Evolutionary conservation across 2,329 filamentous ascomycete genomes (phyloP).

Genomic region (Monilinia laxa): DNA sequence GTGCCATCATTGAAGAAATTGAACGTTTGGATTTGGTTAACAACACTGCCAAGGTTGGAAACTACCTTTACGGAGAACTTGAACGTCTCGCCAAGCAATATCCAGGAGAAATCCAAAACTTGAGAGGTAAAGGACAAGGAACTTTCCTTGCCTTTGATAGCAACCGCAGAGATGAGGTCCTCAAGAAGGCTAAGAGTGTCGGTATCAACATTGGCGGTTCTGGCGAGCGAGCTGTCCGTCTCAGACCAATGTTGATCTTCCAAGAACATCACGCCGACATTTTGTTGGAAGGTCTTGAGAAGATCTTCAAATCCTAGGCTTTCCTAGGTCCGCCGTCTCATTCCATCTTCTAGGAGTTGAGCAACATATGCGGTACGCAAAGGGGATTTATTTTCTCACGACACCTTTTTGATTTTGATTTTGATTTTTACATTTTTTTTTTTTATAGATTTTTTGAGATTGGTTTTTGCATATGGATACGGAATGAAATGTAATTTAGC

Average conservation of each 20-base stretch:
- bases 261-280: slow-evolving; percentile 89
- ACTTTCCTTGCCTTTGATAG: slow-evolving; percentile 83
- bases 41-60: slow-evolving; percentile 60
- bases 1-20: slow-evolving; percentile 75
- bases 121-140: slow-evolving; percentile 72
- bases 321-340: slow-evolving; percentile 4
- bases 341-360: background rate
- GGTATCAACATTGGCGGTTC: slow-evolving; percentile 79
- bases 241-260: slow-evolving; percentile 81
- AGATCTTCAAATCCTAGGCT: slow-evolving; percentile 38
- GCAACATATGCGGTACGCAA: background rate
- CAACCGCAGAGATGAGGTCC: slow-evolving; percentile 65
- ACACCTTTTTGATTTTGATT: background rate
- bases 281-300: slow-evolving; percentile 74
- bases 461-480: slow-evolving; percentile 16
- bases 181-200: slow-evolving; percentile 67
- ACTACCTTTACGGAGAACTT: slow-evolving; percentile 66
- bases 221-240: slow-evolving; percentile 65
- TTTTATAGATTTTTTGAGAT: background rate
- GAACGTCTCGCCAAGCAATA: slow-evolving; percentile 62
- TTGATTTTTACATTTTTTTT: background rate
- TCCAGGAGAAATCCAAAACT: slow-evolving; percentile 68
- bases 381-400: slow-evolving; percentile 3
- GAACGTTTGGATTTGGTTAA: slow-evolving; percentile 66
- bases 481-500: slow-evolving; percentile 20